Evolutionary conservation across 495 filamentous ascomycete species (phyloP), one percentile per base, ranked within the genome.

Genomic region (Xanthoparmelia taractica): DNA sequence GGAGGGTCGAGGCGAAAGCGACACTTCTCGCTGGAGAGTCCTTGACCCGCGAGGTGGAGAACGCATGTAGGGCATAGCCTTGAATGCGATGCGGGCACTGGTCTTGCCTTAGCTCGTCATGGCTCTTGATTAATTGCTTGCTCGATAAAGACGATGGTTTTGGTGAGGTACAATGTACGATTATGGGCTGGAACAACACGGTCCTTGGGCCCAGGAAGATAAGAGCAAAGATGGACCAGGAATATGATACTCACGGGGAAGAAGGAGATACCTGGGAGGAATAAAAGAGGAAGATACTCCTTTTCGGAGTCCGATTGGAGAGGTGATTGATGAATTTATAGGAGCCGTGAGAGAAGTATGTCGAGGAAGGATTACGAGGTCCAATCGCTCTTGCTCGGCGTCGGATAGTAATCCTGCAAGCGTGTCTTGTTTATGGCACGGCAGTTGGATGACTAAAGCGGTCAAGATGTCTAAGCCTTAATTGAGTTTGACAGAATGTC

Each of bases 31-130:
- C 31, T 27, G 33, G 31, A 55, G 56, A 31, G 57, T 57, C 55
- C 56, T 50, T 23, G 43, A 27, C 27, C 41, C 55, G 15, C 33
- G 55, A 33, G 61, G 47, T 38, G 55, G 61, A 38, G 56, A 58
- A 58, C 55, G 29, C 61, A 63, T 58, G 3, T 48, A 58, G 23
- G 61, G 61, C 55, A 63, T 58, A 40, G 17, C 56, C 34, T 57
- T 23, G 0, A 15, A 59, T 38, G 13, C 11, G 34, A 34, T 20
- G 5, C 33, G 27, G 27, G 47, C 15, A 18, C 31, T 50, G 34
- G 20, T 41, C 23, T 20, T 47, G 12, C 18, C 25, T 38, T 25
- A 25, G 12, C 40, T 50, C 4, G 20, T 58, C 17, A 17, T 54
- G 10, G 17, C 27, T 5, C 6, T 20, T 45, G 47, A 52, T 15